A percentile compares a stretch with the other conserved stretches of the same genome.
Conservation (phyloP, 2,329 filamentous ascomycete genomes). For the Phialocephala subalpina region DNA sequence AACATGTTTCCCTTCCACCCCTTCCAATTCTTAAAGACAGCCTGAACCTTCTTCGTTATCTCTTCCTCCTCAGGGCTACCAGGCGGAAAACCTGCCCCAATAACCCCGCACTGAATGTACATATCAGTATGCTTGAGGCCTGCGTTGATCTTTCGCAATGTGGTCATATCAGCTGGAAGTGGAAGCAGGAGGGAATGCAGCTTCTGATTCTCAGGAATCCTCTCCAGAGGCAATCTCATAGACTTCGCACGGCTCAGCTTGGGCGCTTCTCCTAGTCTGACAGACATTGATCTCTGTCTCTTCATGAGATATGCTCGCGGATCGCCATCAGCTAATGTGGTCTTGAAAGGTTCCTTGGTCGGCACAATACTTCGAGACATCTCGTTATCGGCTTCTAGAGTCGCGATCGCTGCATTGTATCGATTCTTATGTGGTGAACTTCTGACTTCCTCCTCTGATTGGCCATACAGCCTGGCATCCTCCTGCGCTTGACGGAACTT, state of each 20-base stretch:
- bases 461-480: not conserved
- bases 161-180: constrained; percentile 20
- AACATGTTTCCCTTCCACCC: constrained; percentile 15
- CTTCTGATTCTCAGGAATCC: constrained; percentile 33
- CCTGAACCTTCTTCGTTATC: constrained; percentile 25
- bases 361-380: not conserved
- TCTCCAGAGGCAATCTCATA: constrained; percentile 40
- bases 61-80: constrained; percentile 15
- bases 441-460: not conserved
- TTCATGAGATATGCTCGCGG: constrained; percentile 44
- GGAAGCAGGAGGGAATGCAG: constrained; percentile 34
- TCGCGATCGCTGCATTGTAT: constrained; percentile 40
- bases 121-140: constrained; percentile 28
- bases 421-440: constrained; percentile 42
- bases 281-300: constrained; percentile 35
- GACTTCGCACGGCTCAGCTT: constrained; percentile 37
- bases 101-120: constrained; percentile 33
- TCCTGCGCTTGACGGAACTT: constrained; percentile 5
- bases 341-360: constrained; percentile 28
- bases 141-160: constrained; percentile 20
- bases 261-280: constrained; percentile 21
- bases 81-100: constrained; percentile 31
- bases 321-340: constrained; percentile 40
- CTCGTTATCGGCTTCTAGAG: constrained; percentile 25
- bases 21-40: constrained; percentile 34